phyloP scores from a whole-genome alignment of 2,329 filamentous ascomycete species.

The Ophiostoma australiae region DNA sequence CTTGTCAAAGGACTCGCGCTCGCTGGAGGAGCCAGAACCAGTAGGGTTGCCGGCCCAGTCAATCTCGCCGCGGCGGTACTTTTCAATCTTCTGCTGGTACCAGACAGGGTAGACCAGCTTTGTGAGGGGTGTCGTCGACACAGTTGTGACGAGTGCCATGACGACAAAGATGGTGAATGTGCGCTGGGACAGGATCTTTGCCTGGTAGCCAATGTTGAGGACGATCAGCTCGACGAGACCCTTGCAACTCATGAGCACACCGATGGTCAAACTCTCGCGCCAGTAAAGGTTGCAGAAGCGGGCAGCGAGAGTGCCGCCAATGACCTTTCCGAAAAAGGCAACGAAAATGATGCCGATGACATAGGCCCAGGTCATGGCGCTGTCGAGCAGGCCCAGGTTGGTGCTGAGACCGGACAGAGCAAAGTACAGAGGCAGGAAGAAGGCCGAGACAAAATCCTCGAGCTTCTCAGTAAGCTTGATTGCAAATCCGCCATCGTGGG shows the following conservation, averaged over 20 bases:
- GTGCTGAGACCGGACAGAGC: slow-evolving; percentile 86
- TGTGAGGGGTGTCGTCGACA: slow-evolving; percentile 74
- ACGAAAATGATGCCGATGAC: slow-evolving; percentile 76
- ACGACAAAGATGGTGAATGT: slow-evolving; percentile 94
- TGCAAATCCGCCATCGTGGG: slow-evolving; percentile 82
- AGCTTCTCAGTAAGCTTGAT: slow-evolving; percentile 92
- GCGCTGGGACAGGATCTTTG: slow-evolving; percentile 69
- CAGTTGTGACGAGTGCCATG: slow-evolving; percentile 84
- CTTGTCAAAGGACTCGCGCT: slow-evolving; percentile 32
- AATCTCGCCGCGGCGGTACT: slow-evolving; percentile 73
- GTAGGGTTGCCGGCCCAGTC: slow-evolving; percentile 64
- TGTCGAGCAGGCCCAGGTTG: slow-evolving; percentile 76
- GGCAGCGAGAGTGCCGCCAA: slow-evolving; percentile 75
- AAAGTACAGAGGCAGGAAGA: slow-evolving; percentile 90
- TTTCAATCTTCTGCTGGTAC: slow-evolving; percentile 50
- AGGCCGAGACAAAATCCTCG: slow-evolving; percentile 77
- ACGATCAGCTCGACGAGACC: slow-evolving; percentile 92
- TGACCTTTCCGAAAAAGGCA: slow-evolving; percentile 80
- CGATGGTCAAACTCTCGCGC: slow-evolving; percentile 85
- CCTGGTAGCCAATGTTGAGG: slow-evolving; percentile 70
- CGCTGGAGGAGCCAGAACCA: slow-evolving; percentile 31
- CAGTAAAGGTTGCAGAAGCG: slow-evolving; percentile 72
- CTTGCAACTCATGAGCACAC: slow-evolving; percentile 92
- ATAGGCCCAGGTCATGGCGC: slow-evolving; percentile 82
- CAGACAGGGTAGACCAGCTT: slow-evolving; percentile 66